phyloP scores from a whole-genome alignment of 768 basidiomycete genomes.

The Russula emetica region DNA sequence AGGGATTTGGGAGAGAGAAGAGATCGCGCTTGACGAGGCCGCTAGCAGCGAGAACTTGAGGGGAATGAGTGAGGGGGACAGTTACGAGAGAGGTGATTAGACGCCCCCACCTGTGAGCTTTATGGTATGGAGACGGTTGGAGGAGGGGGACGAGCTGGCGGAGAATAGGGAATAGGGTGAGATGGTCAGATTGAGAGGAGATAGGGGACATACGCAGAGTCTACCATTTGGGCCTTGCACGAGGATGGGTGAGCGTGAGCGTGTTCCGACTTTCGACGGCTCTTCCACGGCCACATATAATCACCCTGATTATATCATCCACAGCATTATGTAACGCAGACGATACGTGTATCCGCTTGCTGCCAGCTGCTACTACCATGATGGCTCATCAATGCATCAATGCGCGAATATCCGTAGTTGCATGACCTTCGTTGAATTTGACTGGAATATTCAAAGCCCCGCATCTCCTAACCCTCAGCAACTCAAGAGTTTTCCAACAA shows the following conservation, averaged over 20 bases:
- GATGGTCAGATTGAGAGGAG: neutral
- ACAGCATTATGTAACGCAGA: neutral
- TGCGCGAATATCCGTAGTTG: no score
- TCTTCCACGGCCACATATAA: neutral
- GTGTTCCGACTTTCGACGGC: no score
- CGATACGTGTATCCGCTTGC: no score
- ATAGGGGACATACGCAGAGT: neutral
- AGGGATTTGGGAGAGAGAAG: slow-evolving; percentile 80
- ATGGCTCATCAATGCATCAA: no score
- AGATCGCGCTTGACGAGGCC: slow-evolving; percentile 73
- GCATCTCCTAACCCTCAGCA: no score
- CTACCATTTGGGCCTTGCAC: slow-evolving; percentile 14
- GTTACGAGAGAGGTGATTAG: neutral
- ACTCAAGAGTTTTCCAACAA: no score
- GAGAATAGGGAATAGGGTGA: neutral
- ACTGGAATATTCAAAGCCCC: no score
- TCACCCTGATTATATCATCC: neutral
- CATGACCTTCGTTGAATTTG: no score
- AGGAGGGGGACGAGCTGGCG: neutral
- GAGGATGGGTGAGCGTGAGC: neutral
- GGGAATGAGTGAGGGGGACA: neutral
- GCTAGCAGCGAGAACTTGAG: slow-evolving; percentile 68
- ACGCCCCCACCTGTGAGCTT: slow-evolving; percentile 15
- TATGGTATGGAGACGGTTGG: slow-evolving; percentile 5
- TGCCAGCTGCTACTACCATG: no score